Evolutionary conservation across 441 rosid species (phyloP).

Genomic region (Mallotus repandus): DNA sequence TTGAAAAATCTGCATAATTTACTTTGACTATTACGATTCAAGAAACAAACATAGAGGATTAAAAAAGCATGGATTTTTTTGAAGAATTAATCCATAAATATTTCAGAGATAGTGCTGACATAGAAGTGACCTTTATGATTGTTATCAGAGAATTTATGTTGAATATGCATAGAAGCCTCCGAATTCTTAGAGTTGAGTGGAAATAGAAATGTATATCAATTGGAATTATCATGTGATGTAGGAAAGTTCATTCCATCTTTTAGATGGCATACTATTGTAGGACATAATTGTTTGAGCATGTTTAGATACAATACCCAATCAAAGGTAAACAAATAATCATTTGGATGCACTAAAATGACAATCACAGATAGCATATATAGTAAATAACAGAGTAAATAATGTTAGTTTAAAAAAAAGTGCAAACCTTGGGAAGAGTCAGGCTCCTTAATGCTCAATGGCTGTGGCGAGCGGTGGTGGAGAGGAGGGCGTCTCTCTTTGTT

Average conservation of each 20-base stretch:
- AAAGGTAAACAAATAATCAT: slow-evolving; percentile 15
- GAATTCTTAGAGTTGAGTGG: background rate
- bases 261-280: slow-evolving; percentile 54
- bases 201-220: slow-evolving; percentile 24
- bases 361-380: no score
- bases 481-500: slow-evolving; percentile 43
- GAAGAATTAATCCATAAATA: background rate
- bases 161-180: background rate
- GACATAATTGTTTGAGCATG: slow-evolving; percentile 70
- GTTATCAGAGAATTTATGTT: background rate
- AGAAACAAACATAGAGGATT: no score
- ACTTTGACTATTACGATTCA: no score
- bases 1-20: no score
- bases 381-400: background rate
- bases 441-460: slow-evolving; percentile 55
- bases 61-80: no score
- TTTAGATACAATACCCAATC: slow-evolving; percentile 68
- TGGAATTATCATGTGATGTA: slow-evolving; percentile 35
- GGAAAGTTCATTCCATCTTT: slow-evolving; percentile 60
- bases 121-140: background rate
- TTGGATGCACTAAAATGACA: background rate
- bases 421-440: slow-evolving; percentile 5
- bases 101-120: background rate
- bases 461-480: slow-evolving; percentile 44
- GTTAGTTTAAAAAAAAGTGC: no score